A percentile compares a stretch with the other conserved stretches of the same genome.
Evolutionary conservation across 1,284 basidiomycete species (phyloP).

Genomic region (Malassezia brasiliensis): DNA sequence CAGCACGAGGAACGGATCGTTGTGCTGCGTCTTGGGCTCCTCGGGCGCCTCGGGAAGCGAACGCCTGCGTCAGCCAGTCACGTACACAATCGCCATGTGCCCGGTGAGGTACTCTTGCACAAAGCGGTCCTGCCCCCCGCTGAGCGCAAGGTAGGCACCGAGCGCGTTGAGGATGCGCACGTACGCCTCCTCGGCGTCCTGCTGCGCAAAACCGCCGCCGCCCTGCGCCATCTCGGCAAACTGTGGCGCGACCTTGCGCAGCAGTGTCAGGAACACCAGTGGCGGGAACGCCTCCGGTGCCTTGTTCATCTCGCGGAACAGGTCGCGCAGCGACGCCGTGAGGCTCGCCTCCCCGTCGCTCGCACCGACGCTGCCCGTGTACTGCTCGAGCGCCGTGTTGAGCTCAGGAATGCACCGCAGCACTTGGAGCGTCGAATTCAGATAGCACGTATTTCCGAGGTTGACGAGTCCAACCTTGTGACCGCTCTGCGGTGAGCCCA

Average conservation of each 20-base stretch:
- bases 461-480: slow-evolving; percentile 35
- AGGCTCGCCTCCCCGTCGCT: slow-evolving; percentile 49
- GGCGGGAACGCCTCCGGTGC: slow-evolving; percentile 74
- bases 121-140: slow-evolving; percentile 51
- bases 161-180: slow-evolving; percentile 71
- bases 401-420: slow-evolving; percentile 83
- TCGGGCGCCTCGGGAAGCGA: slow-evolving; percentile 60
- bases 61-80: slow-evolving; percentile 50
- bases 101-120: slow-evolving; percentile 78
- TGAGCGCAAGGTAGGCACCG: not conserved
- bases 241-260: slow-evolving; percentile 76
- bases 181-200: slow-evolving; percentile 96
- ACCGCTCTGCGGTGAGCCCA: not conserved
- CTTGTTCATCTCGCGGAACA: slow-evolving; percentile 64
- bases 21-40: slow-evolving; percentile 60
- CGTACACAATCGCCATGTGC: slow-evolving; percentile 63
- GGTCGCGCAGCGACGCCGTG: slow-evolving; percentile 58
- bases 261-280: slow-evolving; percentile 57
- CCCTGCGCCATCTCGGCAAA: slow-evolving; percentile 63
- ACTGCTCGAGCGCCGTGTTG: slow-evolving; percentile 50
- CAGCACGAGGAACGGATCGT: slow-evolving; percentile 73
- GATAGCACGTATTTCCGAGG: slow-evolving; percentile 80
- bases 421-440: slow-evolving; percentile 89
- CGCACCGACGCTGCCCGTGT: slow-evolving; percentile 25
- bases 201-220: slow-evolving; percentile 64